These are phyloP conservation scores for Xanthoparmelia taractica DNA, from an alignment of 495 filamentous ascomycete genomes.

Conservation along the genomic window DNA sequence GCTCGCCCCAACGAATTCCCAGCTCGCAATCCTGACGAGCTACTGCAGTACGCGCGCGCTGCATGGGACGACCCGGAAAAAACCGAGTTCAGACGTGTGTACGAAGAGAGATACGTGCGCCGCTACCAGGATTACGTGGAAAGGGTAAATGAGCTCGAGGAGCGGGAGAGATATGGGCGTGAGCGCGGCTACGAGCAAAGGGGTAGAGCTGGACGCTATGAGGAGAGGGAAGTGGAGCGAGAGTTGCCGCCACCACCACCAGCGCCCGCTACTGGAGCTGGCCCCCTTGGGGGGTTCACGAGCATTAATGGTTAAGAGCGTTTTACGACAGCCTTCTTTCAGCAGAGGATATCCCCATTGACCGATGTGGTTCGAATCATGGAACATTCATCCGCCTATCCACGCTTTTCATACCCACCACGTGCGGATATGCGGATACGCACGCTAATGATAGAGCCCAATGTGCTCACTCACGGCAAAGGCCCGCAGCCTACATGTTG, in stretches of 20 bases:
- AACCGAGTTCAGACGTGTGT: slow-evolving; percentile 35
- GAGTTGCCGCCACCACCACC: slow-evolving; percentile 14
- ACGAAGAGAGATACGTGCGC: slow-evolving; percentile 38
- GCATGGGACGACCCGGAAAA: slow-evolving; percentile 43
- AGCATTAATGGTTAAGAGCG: slow-evolving; percentile 33
- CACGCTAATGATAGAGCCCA: too few relatives aligned
- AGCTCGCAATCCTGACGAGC: slow-evolving; percentile 17
- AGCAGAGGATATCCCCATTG: neutral
- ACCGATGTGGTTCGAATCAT: neutral
- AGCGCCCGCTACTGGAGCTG: slow-evolving; percentile 13
- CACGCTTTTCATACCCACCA: neutral
- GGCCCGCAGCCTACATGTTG: neutral
- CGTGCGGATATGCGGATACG: too few relatives aligned
- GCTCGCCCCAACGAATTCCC: slow-evolving; percentile 14
- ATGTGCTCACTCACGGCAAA: neutral
- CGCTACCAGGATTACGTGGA: slow-evolving; percentile 13
- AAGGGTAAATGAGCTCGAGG: slow-evolving; percentile 21
- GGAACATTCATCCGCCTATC: neutral
- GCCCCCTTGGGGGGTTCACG: slow-evolving; percentile 30
- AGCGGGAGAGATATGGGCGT: slow-evolving; percentile 18
- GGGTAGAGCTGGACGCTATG: slow-evolving; percentile 16
- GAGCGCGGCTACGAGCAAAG: slow-evolving; percentile 22
- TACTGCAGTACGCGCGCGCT: slow-evolving; percentile 33
- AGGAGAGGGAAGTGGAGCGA: slow-evolving; percentile 22
- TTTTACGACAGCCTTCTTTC: neutral